Evolutionary conservation across 2,329 filamentous ascomycete genomes (phyloP).

Genomic region (Penicillium digitatum): DNA sequence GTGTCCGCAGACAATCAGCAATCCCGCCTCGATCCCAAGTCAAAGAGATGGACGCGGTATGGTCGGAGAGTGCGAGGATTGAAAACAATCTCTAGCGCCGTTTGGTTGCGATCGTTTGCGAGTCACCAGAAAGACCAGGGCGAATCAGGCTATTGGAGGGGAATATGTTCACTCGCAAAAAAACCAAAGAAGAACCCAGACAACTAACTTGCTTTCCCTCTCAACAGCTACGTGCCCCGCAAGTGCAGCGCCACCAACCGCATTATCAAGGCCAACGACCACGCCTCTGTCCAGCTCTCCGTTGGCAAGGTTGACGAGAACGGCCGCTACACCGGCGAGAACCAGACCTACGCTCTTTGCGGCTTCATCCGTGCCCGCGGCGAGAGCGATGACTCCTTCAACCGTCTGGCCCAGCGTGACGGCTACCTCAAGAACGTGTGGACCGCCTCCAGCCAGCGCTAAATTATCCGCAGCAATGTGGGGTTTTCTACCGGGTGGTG

Average conservation of each 20-base stretch:
- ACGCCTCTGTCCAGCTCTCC: conserved; percentile 95
- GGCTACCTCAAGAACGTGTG: conserved; percentile 97
- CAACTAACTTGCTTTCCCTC: conserved; percentile 11
- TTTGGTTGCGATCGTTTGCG: conserved; percentile 6
- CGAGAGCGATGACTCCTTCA: conserved; percentile 94
- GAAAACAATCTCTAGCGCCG: neutral
- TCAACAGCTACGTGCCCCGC: conserved; percentile 84
- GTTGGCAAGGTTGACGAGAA: conserved; percentile 99
- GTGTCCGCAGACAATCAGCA: conserved; percentile 7
- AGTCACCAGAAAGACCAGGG: conserved; percentile 8
- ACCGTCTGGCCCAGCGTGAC: conserved; percentile 92
- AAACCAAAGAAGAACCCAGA: conserved; percentile 1
- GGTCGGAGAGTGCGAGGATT: neutral
- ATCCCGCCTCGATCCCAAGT: conserved; percentile 6
- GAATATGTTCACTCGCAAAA: conserved; percentile 6
- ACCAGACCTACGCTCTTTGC: conserved; percentile 94
- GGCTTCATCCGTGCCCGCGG: conserved; percentile 97
- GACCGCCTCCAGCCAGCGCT: conserved; percentile 64
- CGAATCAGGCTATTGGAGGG: conserved; percentile 1
- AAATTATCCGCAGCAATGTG: conserved; percentile 28
- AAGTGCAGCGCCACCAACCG: conserved; percentile 99
- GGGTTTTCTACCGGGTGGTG: conserved; percentile 29
- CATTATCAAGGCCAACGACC: conserved; percentile 99
- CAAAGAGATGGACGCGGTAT: conserved; percentile 1
- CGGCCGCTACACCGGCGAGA: conserved; percentile 93